A percentile compares a stretch with the other conserved stretches of the same genome.
phyloP scores from a whole-genome alignment of 2,329 filamentous ascomycete genomes.

The Fusarium zealandicum region DNA sequence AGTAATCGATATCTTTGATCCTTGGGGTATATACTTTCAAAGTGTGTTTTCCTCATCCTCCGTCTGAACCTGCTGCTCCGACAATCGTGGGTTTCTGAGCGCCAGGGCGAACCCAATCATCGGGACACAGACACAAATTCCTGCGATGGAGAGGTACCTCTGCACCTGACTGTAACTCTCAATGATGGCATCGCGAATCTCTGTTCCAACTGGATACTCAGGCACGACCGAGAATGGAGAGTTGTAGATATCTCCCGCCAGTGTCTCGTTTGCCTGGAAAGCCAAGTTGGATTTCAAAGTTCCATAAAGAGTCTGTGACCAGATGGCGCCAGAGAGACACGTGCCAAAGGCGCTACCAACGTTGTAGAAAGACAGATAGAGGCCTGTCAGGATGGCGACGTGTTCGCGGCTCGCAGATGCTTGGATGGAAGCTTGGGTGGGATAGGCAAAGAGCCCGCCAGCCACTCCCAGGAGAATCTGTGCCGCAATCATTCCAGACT shows the following conservation, averaged over 20 bases:
- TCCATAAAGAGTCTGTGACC: constrained; percentile 51
- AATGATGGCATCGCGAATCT: constrained; percentile 54
- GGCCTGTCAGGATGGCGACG: constrained; percentile 49
- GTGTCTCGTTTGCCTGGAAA: constrained; percentile 46
- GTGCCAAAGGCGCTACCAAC: constrained; percentile 52
- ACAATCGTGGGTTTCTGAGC: constrained; percentile 54
- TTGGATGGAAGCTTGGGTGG: constrained; percentile 51
- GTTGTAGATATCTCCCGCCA: constrained; percentile 49
- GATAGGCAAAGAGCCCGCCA: constrained; percentile 62
- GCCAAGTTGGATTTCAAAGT: constrained; percentile 44
- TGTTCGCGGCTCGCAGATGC: constrained; percentile 49
- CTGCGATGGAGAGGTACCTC: constrained; percentile 53
- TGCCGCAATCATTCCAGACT: constrained; percentile 61
- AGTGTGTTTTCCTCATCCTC: constrained; percentile 25
- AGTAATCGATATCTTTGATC: too few species aligned
- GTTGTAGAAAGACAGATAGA: constrained; percentile 53
- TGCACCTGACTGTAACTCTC: constrained; percentile 55
- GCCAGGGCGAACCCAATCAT: constrained; percentile 54
- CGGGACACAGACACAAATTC: constrained; percentile 55
- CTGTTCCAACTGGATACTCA: constrained; percentile 52
- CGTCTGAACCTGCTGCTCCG: constrained; percentile 43
- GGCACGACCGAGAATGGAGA: constrained; percentile 47
- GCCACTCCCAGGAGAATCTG: constrained; percentile 65
- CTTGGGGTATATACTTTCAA: too few species aligned
- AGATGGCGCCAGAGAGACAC: constrained; percentile 51